These are phyloP conservation scores for Saccharomyces hybrid DNA, from an alignment of 1,139 yeast species.

Conservation along the genomic window DNA sequence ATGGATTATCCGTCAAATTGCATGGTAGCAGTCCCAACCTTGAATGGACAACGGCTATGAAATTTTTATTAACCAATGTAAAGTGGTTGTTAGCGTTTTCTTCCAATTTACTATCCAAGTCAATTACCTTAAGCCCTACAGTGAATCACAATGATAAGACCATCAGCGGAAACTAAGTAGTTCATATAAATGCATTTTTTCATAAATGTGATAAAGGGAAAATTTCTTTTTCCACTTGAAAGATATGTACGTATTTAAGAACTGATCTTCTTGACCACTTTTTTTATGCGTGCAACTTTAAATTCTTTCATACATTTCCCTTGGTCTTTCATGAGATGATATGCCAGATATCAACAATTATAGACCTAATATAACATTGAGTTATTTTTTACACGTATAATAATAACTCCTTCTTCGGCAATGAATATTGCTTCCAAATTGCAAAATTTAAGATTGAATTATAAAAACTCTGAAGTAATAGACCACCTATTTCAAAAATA, in stretches of 20 bases:
- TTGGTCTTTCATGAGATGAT: not conserved
- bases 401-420: not conserved
- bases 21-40: constrained; percentile 56
- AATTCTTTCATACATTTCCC: not conserved
- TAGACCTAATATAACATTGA: not conserved
- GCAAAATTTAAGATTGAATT: too few relatives aligned
- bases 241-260: not conserved
- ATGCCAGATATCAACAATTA: not conserved
- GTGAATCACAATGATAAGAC: not conserved
- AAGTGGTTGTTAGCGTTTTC: constrained; percentile 37
- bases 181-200: not conserved
- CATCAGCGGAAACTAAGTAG: not conserved
- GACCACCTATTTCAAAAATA: not conserved
- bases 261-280: not conserved
- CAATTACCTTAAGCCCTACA: not conserved
- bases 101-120: constrained; percentile 14
- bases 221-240: not conserved
- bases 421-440: too few relatives aligned
- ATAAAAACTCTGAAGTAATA: not conserved
- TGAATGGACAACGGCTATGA: constrained; percentile 90
- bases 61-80: constrained; percentile 60
- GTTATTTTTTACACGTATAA: not conserved
- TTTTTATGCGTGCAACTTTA: not conserved
- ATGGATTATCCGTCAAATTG: constrained; percentile 66
- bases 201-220: not conserved